These are phyloP conservation scores for Ustulina deusta DNA, from an alignment of 2,329 filamentous ascomycete species.

Conservation along the genomic window DNA sequence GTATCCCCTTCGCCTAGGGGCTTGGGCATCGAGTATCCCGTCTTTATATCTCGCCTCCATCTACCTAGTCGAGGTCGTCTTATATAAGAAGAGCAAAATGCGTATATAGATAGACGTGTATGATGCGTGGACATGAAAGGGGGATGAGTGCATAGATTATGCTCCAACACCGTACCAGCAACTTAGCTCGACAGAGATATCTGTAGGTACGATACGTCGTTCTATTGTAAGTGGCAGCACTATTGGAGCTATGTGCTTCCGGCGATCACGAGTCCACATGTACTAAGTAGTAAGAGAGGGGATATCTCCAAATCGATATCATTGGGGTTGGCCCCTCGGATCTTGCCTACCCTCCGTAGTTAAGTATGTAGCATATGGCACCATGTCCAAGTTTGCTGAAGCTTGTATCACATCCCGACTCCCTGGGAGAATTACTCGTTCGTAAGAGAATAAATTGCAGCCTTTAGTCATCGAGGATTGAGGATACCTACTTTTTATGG, in stretches of 20 bases:
- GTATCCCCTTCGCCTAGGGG: not conserved
- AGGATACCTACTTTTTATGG: no score
- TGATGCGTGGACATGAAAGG: not conserved
- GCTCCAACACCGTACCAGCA: not conserved
- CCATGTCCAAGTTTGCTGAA: not conserved
- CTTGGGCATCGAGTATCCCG: not conserved
- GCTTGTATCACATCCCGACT: not conserved
- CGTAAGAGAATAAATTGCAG: not conserved
- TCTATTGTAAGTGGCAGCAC: not conserved
- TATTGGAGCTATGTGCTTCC: not conserved
- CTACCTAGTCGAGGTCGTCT: not conserved
- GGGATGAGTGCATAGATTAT: not conserved
- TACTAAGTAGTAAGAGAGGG: not conserved
- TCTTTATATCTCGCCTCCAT: not conserved
- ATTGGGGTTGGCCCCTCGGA: not conserved
- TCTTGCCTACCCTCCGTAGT: not conserved
- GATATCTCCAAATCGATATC: not conserved
- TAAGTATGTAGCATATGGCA: no score
- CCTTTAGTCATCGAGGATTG: not conserved
- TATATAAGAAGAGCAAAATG: not conserved
- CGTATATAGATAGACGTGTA: not conserved
- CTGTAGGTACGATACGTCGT: not conserved
- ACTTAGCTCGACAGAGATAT: not conserved
- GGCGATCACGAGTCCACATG: not conserved
- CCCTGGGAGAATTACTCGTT: not conserved